A percentile compares a stretch with the other conserved stretches of the same genome.
Evolutionary conservation across 108 stramenopile genomes (phyloP).

Genomic region (Nitzschia palea): DNA sequence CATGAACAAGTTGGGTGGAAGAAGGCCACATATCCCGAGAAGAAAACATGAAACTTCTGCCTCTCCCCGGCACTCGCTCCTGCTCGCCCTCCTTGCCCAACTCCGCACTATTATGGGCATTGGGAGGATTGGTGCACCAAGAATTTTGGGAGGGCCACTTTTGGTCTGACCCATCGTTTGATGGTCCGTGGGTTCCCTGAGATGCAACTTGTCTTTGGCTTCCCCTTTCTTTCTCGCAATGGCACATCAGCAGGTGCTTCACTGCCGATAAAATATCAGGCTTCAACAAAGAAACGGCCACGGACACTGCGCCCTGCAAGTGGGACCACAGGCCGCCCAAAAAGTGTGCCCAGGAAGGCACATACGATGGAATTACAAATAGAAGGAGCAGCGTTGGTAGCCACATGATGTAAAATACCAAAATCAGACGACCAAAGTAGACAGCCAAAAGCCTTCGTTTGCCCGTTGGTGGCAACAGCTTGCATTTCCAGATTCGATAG

Average conservation of each 20-base stretch:
- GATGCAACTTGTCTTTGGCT: too few relatives aligned
- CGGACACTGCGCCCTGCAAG: constrained; percentile 13
- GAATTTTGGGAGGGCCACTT: too few relatives aligned
- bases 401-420: constrained; percentile 28
- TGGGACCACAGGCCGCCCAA: constrained; percentile 3
- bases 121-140: too few relatives aligned
- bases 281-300: constrained; percentile 11
- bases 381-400: constrained; percentile 9
- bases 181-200: too few relatives aligned
- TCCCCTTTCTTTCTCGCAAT: too few relatives aligned
- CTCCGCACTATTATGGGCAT: too few relatives aligned
- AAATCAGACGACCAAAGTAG: constrained; percentile 8
- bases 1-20: too few relatives aligned
- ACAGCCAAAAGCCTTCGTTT: constrained; percentile 7
- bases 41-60: too few relatives aligned
- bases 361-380: background rate
- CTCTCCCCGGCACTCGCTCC: too few relatives aligned
- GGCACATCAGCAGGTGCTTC: constrained; percentile 5
- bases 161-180: too few relatives aligned
- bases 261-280: constrained; percentile 9
- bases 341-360: background rate
- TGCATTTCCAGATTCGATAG: background rate
- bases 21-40: too few relatives aligned
- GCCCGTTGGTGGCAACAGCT: constrained; percentile 16
- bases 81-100: too few relatives aligned